Evolutionary conservation across 805 yeast genomes (phyloP).

Genomic region (Sungouiella blattae): DNA sequence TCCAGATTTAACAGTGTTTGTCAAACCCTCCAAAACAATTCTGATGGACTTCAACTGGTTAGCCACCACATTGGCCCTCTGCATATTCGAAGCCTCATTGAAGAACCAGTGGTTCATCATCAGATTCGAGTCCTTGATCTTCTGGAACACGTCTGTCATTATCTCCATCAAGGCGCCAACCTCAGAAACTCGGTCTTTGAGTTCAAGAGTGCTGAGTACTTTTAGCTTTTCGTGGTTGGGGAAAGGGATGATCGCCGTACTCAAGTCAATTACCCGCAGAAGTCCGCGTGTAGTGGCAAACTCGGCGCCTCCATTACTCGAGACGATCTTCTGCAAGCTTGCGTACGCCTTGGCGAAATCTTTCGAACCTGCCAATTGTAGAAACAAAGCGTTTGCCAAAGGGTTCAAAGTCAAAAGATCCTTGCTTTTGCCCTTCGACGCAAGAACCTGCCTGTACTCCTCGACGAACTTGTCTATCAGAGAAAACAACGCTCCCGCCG

Average conservation of each 20-base stretch:
- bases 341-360: constrained; percentile 45
- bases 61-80: constrained; percentile 53
- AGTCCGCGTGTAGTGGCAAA: constrained; percentile 12
- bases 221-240: constrained; percentile 40
- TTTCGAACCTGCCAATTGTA: constrained; percentile 49
- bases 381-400: constrained; percentile 52
- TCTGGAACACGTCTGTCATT: constrained; percentile 36
- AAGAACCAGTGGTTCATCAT: constrained; percentile 45
- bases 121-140: constrained; percentile 27
- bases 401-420: constrained; percentile 54
- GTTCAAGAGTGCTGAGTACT: constrained; percentile 31
- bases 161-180: constrained; percentile 30
- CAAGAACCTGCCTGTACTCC: constrained; percentile 34
- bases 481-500: constrained; percentile 23
- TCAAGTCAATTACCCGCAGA: constrained; percentile 41
- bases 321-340: constrained; percentile 31
- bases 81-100: constrained; percentile 47
- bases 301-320: constrained; percentile 1
- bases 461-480: constrained; percentile 38
- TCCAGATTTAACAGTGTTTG: constrained; percentile 17
- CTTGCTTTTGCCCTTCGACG: constrained; percentile 9
- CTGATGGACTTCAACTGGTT: constrained; percentile 53
- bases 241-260: constrained; percentile 50
- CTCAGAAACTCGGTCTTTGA: constrained; percentile 30
- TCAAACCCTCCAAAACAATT: constrained; percentile 45